Percentiles rank a stretch among this genome's conserved stretches.
These are phyloP conservation scores for Cyberlindnera xishuangbannaensis DNA, from an alignment of 805 yeast species.

Conservation along the genomic window DNA sequence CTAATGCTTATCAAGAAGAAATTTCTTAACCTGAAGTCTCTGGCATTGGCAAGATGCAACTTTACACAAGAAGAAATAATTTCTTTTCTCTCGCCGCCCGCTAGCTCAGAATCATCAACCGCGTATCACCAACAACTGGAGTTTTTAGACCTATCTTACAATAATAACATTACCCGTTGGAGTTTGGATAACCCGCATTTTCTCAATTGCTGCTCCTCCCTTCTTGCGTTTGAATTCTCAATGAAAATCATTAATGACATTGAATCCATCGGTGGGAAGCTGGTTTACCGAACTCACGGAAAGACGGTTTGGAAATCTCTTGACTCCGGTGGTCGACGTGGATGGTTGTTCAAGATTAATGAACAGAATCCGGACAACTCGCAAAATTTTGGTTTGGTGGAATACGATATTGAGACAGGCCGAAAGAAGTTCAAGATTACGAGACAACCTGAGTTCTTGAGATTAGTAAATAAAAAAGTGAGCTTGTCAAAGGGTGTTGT, in stretches of 20 bases:
- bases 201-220: conserved; percentile 39
- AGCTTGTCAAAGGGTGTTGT: conserved; percentile 31
- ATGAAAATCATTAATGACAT: conserved; percentile 48
- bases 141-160: conserved; percentile 63
- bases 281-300: conserved; percentile 20
- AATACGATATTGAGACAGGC: conserved; percentile 61
- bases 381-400: conserved; percentile 34
- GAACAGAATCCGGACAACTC: conserved; percentile 30
- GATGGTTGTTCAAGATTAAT: conserved; percentile 62
- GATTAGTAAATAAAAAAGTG: conserved; percentile 34
- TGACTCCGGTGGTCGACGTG: conserved; percentile 59
- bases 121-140: conserved; percentile 34
- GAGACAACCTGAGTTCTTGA: conserved; percentile 34
- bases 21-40: conserved; percentile 32
- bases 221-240: conserved; percentile 63
- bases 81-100: conserved; percentile 27
- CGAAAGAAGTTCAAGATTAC: conserved; percentile 42
- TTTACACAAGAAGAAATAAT: conserved; percentile 29
- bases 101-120: too few species aligned
- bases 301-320: conserved; percentile 25
- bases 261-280: conserved; percentile 27
- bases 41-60: conserved; percentile 31
- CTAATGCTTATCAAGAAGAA: conserved; percentile 34
- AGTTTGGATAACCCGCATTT: conserved; percentile 44
- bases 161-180: conserved; percentile 55